phyloP scores from a whole-genome alignment of 352 stramenopile species.

The Blastocystis sp. region DNA sequence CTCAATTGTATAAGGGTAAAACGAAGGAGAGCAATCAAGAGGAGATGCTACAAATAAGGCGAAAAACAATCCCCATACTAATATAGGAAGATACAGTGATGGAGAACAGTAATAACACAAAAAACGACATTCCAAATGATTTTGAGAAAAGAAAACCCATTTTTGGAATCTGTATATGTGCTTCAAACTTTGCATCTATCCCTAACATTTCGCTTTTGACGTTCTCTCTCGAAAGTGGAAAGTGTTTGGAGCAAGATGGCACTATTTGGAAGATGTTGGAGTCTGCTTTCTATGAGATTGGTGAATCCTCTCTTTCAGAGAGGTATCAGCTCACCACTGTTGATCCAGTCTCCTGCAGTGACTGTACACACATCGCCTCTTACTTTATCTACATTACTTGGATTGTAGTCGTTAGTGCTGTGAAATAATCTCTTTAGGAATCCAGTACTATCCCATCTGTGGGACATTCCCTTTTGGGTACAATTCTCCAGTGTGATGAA shows the following conservation, averaged over 20 bases:
- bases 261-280: conserved; percentile 49
- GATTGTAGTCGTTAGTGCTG: background rate
- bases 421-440: background rate
- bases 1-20: background rate
- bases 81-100: background rate
- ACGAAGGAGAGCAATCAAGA: background rate
- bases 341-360: background rate
- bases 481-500: conserved; percentile 60
- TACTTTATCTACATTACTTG: conserved; percentile 10
- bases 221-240: background rate
- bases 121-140: background rate
- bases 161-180: background rate
- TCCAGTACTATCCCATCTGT: background rate
- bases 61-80: background rate
- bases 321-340: background rate
- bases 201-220: background rate
- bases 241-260: background rate
- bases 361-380: background rate
- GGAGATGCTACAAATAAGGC: background rate
- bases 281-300: conserved; percentile 18
- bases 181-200: background rate
- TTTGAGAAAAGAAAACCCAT: background rate
- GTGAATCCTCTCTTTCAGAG: background rate
- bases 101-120: background rate
- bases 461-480: background rate